Evolutionary conservation across 2,329 filamentous ascomycete species (phyloP).

Genomic region (Coniella lustricola): DNA sequence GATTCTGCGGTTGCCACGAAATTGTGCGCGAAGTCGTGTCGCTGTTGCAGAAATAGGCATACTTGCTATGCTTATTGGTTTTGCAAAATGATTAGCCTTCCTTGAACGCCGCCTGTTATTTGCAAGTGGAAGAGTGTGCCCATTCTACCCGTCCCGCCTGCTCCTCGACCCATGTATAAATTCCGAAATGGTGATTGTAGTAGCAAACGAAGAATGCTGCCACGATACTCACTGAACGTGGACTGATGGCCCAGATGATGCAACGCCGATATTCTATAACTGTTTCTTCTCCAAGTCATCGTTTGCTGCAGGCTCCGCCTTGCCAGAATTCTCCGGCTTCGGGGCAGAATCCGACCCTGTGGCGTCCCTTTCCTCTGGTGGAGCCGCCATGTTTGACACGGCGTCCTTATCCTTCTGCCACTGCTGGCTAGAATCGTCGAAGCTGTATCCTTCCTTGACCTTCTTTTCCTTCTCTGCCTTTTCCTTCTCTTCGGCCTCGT

Average conservation of each 20-base stretch:
- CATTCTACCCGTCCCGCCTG: not conserved
- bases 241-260: not conserved
- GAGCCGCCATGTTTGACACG: constrained; percentile 55
- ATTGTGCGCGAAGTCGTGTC: too few species aligned
- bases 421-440: constrained; percentile 67
- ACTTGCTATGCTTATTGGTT: constrained; percentile 8
- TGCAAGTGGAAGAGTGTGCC: constrained; percentile 5
- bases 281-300: constrained; percentile 4
- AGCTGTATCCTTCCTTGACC: constrained; percentile 61
- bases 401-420: constrained; percentile 78
- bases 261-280: constrained; percentile 1
- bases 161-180: not conserved
- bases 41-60: too few species aligned
- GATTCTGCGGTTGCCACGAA: too few species aligned
- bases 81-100: constrained; percentile 12
- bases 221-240: not conserved
- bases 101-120: constrained; percentile 10
- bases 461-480: constrained; percentile 67
- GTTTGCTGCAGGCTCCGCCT: not conserved
- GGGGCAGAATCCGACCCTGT: constrained; percentile 3
- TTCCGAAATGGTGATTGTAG: not conserved
- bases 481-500: constrained; percentile 72
- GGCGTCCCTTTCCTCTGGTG: constrained; percentile 38
- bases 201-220: not conserved
- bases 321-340: constrained; percentile 12